These are phyloP conservation scores for Cryoendolithus antarcticus DNA, from an alignment of 2,329 filamentous ascomycete genomes.

Conservation along the genomic window DNA sequence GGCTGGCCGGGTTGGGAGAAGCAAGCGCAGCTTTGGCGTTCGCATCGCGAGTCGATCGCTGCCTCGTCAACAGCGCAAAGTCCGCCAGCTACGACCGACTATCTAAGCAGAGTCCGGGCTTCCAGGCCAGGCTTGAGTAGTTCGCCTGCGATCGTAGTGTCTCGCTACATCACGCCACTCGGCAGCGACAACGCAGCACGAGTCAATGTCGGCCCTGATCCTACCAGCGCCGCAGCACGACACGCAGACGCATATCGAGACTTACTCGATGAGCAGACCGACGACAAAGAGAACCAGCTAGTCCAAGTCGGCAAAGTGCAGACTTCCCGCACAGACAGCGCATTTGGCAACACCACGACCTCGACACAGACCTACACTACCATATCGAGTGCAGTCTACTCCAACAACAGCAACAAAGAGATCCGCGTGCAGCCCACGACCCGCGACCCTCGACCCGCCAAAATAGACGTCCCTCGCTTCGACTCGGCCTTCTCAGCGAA, in stretches of 20 bases:
- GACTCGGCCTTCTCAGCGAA: too few relatives aligned
- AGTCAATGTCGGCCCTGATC: slow-evolving; percentile 8
- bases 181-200: slow-evolving; percentile 10
- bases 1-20: slow-evolving; percentile 18
- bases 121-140: neutral
- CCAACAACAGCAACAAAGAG: too few relatives aligned
- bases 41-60: slow-evolving; percentile 15
- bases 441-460: too few relatives aligned
- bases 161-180: slow-evolving; percentile 21
- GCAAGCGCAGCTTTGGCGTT: slow-evolving; percentile 19
- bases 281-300: slow-evolving; percentile 10
- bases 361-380: too few relatives aligned
- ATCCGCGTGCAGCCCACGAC: too few relatives aligned
- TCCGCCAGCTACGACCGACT: too few relatives aligned
- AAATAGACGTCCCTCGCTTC: too few relatives aligned
- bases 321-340: slow-evolving; percentile 8
- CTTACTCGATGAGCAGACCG: slow-evolving; percentile 8
- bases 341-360: neutral
- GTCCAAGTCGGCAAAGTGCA: slow-evolving; percentile 8
- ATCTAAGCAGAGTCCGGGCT: too few relatives aligned
- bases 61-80: too few relatives aligned
- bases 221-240: slow-evolving; percentile 8
- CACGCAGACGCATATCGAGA: slow-evolving; percentile 12
- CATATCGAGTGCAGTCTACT: too few relatives aligned
- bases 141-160: slow-evolving; percentile 22